phyloP scores from a whole-genome alignment of 2,329 filamentous ascomycete genomes.

The Dothistroma pini region DNA sequence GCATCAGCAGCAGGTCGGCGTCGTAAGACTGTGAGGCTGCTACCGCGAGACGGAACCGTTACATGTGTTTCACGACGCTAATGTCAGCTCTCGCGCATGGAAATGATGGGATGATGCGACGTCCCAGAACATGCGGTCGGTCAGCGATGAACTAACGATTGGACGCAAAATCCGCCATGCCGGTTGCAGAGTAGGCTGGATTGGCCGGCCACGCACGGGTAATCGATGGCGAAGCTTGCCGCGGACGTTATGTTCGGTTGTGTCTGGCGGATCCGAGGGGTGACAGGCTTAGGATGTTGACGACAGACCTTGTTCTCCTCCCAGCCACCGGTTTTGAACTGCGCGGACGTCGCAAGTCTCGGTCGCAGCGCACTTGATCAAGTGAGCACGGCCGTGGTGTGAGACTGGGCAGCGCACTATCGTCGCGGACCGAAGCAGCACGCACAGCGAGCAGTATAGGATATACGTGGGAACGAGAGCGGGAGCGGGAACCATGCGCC shows the following conservation, averaged over 20 bases:
- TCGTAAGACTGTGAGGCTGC: neutral
- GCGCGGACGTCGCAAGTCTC: neutral
- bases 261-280: too few species aligned
- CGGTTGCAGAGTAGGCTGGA: neutral
- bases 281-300: constrained; percentile 1
- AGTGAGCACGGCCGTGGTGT: neutral
- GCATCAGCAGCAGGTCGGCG: neutral
- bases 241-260: neutral
- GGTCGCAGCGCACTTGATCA: neutral
- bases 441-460: neutral
- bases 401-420: neutral
- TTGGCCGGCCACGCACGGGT: neutral
- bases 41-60: neutral
- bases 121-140: neutral
- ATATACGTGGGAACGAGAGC: neutral
- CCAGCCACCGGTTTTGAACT: neutral
- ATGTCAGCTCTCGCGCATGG: neutral
- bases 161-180: neutral
- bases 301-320: neutral
- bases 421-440: neutral
- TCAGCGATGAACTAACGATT: neutral
- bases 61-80: neutral
- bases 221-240: neutral
- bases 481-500: neutral
- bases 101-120: too few species aligned